These are phyloP conservation scores for Casuarina glauca DNA, from an alignment of 306 rosid genomes.

Conservation along the genomic window DNA sequence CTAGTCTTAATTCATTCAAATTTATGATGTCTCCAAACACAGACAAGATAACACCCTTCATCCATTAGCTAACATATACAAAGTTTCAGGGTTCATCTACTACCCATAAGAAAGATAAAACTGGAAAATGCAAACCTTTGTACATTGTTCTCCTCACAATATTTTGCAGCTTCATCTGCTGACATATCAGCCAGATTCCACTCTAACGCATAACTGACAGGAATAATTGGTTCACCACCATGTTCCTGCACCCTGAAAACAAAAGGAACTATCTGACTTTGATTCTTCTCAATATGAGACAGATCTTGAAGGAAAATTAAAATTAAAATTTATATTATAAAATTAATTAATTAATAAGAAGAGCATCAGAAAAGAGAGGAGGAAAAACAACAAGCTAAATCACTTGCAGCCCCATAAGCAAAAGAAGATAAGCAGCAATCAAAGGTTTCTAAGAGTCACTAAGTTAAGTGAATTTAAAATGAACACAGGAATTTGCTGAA, in stretches of 20 bases:
- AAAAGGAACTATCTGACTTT: constrained; percentile 20
- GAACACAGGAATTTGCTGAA: not conserved
- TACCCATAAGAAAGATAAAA: not conserved
- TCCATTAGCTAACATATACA: not conserved
- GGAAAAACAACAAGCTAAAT: not conserved
- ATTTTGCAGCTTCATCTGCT: constrained; percentile 74
- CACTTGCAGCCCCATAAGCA: not conserved
- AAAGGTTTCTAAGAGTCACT: not conserved
- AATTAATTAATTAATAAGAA: not conserved
- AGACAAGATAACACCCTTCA: not conserved
- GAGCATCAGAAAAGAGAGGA: constrained; percentile 1
- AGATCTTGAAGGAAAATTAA: constrained; percentile 7
- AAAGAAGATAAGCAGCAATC: no score
- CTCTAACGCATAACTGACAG: constrained; percentile 87
- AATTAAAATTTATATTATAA: not conserved
- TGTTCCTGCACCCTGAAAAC: constrained; percentile 96
- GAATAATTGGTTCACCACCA: constrained; percentile 87
- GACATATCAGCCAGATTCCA: constrained; percentile 84
- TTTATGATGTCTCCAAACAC: not conserved
- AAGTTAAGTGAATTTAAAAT: not conserved
- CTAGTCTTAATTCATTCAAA: not conserved
- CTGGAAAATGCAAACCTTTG: constrained; percentile 58
- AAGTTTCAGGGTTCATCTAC: not conserved
- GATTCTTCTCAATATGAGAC: constrained; percentile 1
- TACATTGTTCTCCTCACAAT: constrained; percentile 84